Conservation (phyloP, 495 filamentous ascomycete species). For the Aspergillus avenaceus region DNA sequence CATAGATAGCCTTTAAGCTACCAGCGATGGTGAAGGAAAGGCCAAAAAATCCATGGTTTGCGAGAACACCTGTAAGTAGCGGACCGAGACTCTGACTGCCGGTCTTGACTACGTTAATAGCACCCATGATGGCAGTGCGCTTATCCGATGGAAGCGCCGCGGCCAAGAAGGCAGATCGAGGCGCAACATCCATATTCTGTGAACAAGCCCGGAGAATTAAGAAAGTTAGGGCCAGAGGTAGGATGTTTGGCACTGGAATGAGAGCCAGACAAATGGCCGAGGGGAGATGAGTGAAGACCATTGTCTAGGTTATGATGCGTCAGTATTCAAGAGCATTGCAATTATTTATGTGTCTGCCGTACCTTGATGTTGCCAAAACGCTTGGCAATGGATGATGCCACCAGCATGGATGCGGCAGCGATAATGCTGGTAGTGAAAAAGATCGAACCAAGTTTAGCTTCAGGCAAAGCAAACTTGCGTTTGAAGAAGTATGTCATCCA, state of each 20-base stretch:
- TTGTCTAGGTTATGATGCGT: conserved; percentile 46
- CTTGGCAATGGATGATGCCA: conserved; percentile 70
- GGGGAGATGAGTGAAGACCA: conserved; percentile 84
- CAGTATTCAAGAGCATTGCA: background rate
- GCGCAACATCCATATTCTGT: conserved; percentile 79
- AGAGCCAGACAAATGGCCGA: conserved; percentile 68
- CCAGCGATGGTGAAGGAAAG: conserved; percentile 70
- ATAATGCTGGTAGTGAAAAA: conserved; percentile 65
- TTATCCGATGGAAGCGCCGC: conserved; percentile 66
- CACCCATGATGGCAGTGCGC: conserved; percentile 74
- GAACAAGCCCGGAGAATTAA: conserved; percentile 66
- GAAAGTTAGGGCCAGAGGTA: conserved; percentile 56
- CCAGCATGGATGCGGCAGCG: conserved; percentile 62
- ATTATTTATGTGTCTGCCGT: too few relatives aligned
- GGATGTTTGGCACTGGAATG: conserved; percentile 56
- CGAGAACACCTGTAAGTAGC: conserved; percentile 64
- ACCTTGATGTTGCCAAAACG: conserved; percentile 72
- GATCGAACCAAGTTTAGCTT: conserved; percentile 67
- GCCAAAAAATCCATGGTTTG: conserved; percentile 59
- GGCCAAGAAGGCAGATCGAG: conserved; percentile 74
- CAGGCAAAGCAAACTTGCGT: conserved; percentile 64
- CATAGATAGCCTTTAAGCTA: conserved; percentile 64
- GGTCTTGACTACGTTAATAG: conserved; percentile 66
- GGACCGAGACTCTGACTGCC: conserved; percentile 60
- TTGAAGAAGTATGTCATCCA: conserved; percentile 77